Percentiles rank a stretch among this genome's conserved stretches.
Evolutionary conservation across 176 grass and related monocot species (phyloP).

Genomic region (Oryza coarctata): DNA sequence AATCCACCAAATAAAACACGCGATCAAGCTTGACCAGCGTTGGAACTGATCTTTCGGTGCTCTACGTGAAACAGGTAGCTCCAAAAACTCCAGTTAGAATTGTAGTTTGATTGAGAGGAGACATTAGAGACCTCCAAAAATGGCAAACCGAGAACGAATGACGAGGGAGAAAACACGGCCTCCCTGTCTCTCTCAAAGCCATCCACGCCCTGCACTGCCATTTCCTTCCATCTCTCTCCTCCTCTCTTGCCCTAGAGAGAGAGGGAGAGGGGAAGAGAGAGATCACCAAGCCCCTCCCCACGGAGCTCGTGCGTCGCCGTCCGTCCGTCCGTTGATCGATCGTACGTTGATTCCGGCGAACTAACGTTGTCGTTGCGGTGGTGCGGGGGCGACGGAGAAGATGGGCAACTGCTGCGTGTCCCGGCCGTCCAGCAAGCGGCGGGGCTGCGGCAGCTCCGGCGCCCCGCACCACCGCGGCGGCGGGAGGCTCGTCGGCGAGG

Average conservation of each 20-base stretch:
- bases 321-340: too few relatives aligned
- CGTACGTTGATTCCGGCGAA: too few relatives aligned
- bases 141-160: neutral
- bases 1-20: too few relatives aligned
- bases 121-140: neutral
- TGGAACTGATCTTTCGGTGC: too few relatives aligned
- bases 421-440: conserved; percentile 32
- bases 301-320: too few relatives aligned
- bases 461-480: conserved; percentile 12
- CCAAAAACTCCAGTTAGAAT: too few relatives aligned
- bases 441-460: neutral
- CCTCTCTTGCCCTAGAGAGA: conserved; percentile 47
- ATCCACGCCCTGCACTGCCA: conserved; percentile 11
- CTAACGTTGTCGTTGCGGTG: neutral
- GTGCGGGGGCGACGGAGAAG: neutral
- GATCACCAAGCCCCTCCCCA: neutral
- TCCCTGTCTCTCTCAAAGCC: conserved; percentile 27
- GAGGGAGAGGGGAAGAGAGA: conserved; percentile 40
- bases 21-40: too few relatives aligned
- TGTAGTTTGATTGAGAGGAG: too few relatives aligned
- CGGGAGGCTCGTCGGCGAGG: neutral
- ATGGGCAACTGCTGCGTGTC: conserved; percentile 64
- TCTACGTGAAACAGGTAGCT: too few relatives aligned
- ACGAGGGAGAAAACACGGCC: conserved; percentile 16
- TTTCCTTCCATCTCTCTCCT: conserved; percentile 51